phyloP scores from a whole-genome alignment of 441 rosid genomes.

The Flueggea neowawraea region DNA sequence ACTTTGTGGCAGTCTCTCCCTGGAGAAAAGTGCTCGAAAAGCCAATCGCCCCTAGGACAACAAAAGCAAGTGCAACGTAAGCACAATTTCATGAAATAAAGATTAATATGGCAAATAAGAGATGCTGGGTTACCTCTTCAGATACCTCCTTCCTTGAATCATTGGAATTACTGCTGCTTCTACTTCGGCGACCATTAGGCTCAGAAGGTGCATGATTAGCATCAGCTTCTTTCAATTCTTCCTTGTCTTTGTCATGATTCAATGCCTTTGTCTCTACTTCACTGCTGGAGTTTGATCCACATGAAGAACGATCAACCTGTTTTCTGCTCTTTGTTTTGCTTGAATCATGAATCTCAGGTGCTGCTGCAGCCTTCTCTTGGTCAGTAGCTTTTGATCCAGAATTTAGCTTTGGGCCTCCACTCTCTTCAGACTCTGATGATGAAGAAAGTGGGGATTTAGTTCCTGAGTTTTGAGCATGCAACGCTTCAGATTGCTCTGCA shows the following conservation, averaged over 20 bases:
- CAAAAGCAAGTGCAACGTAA: too few relatives aligned
- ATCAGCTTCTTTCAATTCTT: slow-evolving; percentile 54
- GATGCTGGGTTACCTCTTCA: slow-evolving; percentile 49
- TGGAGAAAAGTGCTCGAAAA: slow-evolving; percentile 85
- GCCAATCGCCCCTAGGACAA: slow-evolving; percentile 75
- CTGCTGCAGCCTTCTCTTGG: slow-evolving; percentile 35
- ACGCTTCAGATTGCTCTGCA: slow-evolving; percentile 41
- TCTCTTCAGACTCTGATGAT: slow-evolving; percentile 54
- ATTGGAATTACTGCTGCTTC: slow-evolving; percentile 40
- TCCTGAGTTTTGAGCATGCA: slow-evolving; percentile 51
- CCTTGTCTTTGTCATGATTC: slow-evolving; percentile 50
- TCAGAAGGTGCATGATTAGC: slow-evolving; percentile 39
- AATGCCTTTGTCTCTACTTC: slow-evolving; percentile 79
- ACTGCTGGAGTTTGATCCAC: slow-evolving; percentile 95
- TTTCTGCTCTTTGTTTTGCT: slow-evolving; percentile 55
- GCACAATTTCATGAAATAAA: not conserved
- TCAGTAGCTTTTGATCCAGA: slow-evolving; percentile 31
- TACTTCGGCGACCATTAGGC: slow-evolving; percentile 49
- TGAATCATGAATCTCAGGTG: slow-evolving; percentile 41
- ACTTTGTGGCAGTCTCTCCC: slow-evolving; percentile 88
- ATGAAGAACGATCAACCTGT: slow-evolving; percentile 80
- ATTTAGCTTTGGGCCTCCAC: slow-evolving; percentile 42
- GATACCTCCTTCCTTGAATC: slow-evolving; percentile 97
- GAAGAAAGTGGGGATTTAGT: slow-evolving; percentile 46
- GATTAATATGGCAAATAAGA: not conserved